Base-by-base conservation (phyloP, 2,329 filamentous ascomycete genomes). In the Fusarium pilosicola region DNA sequence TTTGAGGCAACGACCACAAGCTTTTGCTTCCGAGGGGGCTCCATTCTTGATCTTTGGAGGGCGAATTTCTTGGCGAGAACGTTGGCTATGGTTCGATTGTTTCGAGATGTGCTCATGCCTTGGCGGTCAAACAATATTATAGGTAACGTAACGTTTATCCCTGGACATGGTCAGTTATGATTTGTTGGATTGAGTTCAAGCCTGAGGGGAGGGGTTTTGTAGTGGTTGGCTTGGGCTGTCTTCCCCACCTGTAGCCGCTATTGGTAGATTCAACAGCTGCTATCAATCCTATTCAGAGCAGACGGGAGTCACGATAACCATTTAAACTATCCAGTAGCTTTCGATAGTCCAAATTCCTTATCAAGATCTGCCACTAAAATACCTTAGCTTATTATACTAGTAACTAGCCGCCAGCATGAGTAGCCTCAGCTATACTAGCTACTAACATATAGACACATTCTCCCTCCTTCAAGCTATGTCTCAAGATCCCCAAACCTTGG, bases 1-100 rank as follows among this genome's bases (percentile, higher is more conserved):
- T 78, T 78, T 24, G 83, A 85, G 13, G 83, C 80, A 10, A 84
- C 78, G 39, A 84, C 49, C 28, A 77, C 73, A 4, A 46, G n/a
- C 28, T 69, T 65, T 17, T 54, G 38, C 26, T 70, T 66, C 17
- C 51, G 45, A 51, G 45, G 32, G 12, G 65, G 3, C 7, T 62
- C 55, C 65, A 69, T 69, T 8, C 22, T 45, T 22, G 24, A 3
- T 22, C n/a, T 59, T 34, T 10, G 26, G 22, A 32, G 26, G 18
- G 55, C 30, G 32, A 58, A 58, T 36, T 26, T 52, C n/a, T 52
- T 52, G n/a, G 49, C 30, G n/a, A 52, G 49, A 13, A 26, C 49
- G 49, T 52, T 52, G 49, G 36, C 13, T 26, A 52, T 26, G 18
- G 49, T 34, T 26, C 49, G 32, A 52, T 26, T 34, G 32, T 52